phyloP scores from a whole-genome alignment of 176 grass and related monocot species.

The Triticum urartu region DNA sequence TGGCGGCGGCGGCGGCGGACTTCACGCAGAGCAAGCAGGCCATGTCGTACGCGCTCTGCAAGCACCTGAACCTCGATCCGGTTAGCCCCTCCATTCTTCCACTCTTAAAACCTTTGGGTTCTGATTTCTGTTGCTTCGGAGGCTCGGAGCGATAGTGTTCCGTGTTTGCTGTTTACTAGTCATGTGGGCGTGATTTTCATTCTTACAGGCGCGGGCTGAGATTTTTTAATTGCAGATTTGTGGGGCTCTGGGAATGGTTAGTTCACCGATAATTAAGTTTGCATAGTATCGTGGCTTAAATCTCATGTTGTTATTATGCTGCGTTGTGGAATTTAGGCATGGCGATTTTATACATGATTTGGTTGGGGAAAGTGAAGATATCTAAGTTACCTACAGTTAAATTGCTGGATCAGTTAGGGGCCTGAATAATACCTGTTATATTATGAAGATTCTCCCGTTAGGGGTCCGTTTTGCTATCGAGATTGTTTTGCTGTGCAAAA shows the following conservation, averaged over 20 bases:
- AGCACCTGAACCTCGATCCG: conserved; percentile 55
- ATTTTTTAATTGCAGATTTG: background rate
- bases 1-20: conserved; percentile 48
- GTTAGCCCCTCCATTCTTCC: background rate
- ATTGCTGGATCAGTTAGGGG: background rate
- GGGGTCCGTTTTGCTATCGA: background rate
- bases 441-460: background rate
- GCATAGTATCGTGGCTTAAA: background rate
- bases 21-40: conserved; percentile 51
- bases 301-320: background rate
- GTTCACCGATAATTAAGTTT: background rate
- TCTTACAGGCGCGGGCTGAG: background rate
- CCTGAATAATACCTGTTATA: background rate
- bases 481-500: background rate
- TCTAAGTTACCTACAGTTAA: background rate
- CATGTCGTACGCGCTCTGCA: conserved; percentile 67
- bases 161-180: background rate
- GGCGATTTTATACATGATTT: background rate
- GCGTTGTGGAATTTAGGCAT: background rate
- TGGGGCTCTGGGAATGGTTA: background rate
- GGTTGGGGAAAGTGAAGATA: background rate
- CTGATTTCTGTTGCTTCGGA: background rate
- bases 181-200: background rate
- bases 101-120: background rate
- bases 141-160: background rate